Evolutionary conservation across 192 early-diverging fungal species (phyloP), one percentile per base, ranked within the genome.

Genomic region (Umbelopsis ramanniana): DNA sequence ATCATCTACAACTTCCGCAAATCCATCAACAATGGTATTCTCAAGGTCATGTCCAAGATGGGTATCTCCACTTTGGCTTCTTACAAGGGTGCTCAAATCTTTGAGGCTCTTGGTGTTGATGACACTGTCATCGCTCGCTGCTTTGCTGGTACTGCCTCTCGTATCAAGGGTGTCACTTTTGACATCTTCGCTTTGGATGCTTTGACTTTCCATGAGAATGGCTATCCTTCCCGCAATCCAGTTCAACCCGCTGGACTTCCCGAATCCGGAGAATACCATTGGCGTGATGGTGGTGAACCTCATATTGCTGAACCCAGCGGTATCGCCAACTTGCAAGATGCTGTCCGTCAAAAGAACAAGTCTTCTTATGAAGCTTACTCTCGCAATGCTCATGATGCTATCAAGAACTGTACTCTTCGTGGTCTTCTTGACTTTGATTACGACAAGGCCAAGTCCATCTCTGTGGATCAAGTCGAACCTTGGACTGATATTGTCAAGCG

Each of bases 41-140:
- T 91, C 52, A 99, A 99, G 84, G 96, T 99, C 67, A 99, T 98
- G 96, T 97, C 96, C 75, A 99, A 99, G 88, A 99, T 99, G 97
- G 97, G 97, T 70, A 97, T 99, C 69, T 97, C 96, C 12, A 98
- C 97, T 21, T 83, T 99, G 63, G 95, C 97, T 81, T 92, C 90
- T 14, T 99, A 99, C 88, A 98, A 98, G 85, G 97, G 96, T 68
- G 97, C 97, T 11, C 97, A 99, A 87, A 97, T 98, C 75, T 99
- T 99, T 78, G 97, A 99, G 78, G 95, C 94, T 21, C 88, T 99
- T 29, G 97, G 97, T 72, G 75, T 99, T 4, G 94, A 96, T 71
- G 84, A 87, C 35, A 84, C 91, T 40, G 96, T 99, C 46, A 91
- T 99, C 68, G 82, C 87, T 35, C 87, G 89, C 60, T 99, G 96